Evolutionary conservation across 1,284 basidiomycete species (phyloP), one percentile per base, ranked within the genome.

Genomic region (Caloboletus firmus): DNA sequence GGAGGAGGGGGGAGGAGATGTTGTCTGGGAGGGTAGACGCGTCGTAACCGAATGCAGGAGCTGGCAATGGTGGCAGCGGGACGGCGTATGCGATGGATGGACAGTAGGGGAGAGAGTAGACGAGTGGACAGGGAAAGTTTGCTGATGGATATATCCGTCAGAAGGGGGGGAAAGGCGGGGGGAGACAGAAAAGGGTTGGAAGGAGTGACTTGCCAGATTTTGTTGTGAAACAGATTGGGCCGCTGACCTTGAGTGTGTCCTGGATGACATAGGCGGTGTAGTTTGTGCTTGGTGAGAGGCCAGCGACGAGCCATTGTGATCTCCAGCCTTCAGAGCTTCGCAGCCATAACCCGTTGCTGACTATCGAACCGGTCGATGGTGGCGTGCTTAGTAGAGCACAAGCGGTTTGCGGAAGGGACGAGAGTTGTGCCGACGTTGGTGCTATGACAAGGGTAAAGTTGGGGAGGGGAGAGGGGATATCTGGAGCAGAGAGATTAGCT

Each of bases 41-140:
- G 34, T 83, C 77, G 66, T 87, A 82, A 0, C 76, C 73, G 5
- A 62, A 49, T 3, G 70, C 59, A 11, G 74, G 78, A 15, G 65
- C 56, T 7, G 76, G 75, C 2, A 77, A 80, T 1, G 72, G 70
- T 0, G 77, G 80, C 31, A 90, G 72, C 0, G 92, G 89, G 1
- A 87, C 80, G 0, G 90, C 76, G 64, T 93, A 93, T 0, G 84
- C 76, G 11, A 86, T 76, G 0, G 78, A 73, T 0, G 92, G 92
- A 62, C 92, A 95, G 64, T 82, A 87, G 0, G 87, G 81, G 4
- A 91, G 79, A 0, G 82, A 83, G 54, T 87, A 79, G 0, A 86
- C 82, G 9, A 95, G 75, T 0, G 86, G 81, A 64, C 92, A 95
- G 0, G 79, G 69, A 66, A 93, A 95, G 0, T 77, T 72, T 4